Conservation (phyloP, 2,329 filamentous ascomycete genomes). For the Orbilia brochopaga region DNA sequence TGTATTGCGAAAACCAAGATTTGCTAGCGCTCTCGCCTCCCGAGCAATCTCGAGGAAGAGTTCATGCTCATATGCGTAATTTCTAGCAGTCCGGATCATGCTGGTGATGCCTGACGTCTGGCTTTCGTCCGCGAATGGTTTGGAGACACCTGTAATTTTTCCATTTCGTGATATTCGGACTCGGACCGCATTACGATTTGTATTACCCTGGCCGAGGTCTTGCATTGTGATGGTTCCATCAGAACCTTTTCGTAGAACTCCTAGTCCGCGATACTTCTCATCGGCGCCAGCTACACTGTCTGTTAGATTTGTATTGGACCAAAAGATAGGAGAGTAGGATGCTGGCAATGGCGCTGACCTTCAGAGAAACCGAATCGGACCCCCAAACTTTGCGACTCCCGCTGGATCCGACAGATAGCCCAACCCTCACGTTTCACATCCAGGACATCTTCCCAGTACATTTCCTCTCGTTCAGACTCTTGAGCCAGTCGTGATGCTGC, state of each 20-base stretch:
- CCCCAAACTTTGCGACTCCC: conserved; percentile 74
- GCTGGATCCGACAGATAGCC: conserved; percentile 78
- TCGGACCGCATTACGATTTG: conserved; percentile 65
- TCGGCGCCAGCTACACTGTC: conserved; percentile 62
- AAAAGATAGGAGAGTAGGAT: conserved; percentile 7
- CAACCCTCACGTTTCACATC: conserved; percentile 82
- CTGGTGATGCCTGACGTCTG: conserved; percentile 64
- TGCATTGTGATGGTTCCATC: conserved; percentile 80
- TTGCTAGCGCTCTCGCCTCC: conserved; percentile 75
- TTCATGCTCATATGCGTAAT: conserved; percentile 82
- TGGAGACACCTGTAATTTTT: conserved; percentile 66
- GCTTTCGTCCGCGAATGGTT: conserved; percentile 65
- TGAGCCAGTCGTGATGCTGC: conserved; percentile 74
- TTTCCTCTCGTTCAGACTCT: conserved; percentile 79
- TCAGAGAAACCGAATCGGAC: conserved; percentile 91
- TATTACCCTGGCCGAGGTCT: conserved; percentile 62
- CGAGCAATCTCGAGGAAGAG: conserved; percentile 87
- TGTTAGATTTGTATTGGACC: conserved; percentile 54
- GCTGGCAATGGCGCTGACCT: conserved; percentile 59
- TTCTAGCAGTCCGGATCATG: conserved; percentile 74
- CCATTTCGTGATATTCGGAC: conserved; percentile 70
- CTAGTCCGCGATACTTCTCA: conserved; percentile 75
- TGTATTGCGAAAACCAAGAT: conserved; percentile 71
- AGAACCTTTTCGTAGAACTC: conserved; percentile 74
- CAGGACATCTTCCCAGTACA: conserved; percentile 87